Conservation (phyloP, 331 rosid genomes). For the Stylosanthes scabra region DNA sequence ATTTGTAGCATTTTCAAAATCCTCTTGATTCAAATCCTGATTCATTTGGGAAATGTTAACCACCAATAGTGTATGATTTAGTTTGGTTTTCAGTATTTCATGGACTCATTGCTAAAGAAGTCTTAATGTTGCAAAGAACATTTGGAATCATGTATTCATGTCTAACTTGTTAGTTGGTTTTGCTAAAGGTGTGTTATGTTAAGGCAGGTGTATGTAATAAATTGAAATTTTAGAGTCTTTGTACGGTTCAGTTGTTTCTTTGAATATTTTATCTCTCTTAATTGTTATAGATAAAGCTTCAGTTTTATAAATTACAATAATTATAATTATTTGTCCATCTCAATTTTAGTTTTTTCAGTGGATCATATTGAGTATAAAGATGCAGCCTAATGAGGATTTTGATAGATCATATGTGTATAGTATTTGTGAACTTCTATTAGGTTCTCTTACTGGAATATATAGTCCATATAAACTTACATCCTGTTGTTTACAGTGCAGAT, state of each 20-base stretch:
- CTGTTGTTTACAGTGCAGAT: constrained; percentile 19
- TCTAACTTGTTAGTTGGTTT: background rate
- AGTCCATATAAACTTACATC: background rate
- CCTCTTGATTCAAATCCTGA: background rate
- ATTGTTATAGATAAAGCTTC: background rate
- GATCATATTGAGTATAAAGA: background rate
- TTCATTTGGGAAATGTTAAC: background rate
- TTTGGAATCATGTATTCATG: background rate
- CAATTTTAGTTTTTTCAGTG: no score
- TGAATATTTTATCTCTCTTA: background rate
- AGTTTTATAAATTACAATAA: background rate
- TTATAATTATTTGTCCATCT: background rate
- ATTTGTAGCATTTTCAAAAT: background rate
- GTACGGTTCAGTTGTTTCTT: background rate
- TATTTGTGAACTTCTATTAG: constrained; percentile 3
- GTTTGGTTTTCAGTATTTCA: background rate
- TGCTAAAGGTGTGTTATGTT: no score
- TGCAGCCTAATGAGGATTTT: no score
- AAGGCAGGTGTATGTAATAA: no score
- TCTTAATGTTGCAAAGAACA: background rate
- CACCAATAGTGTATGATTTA: background rate
- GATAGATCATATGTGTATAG: background rate
- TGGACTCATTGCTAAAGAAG: background rate
- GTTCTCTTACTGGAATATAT: background rate
- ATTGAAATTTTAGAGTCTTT: background rate